A percentile compares a stretch with the other conserved stretches of the same genome.
These are phyloP conservation scores for Hemisphaericaspora nanyangensis DNA, from an alignment of 805 yeast species.

Conservation along the genomic window DNA sequence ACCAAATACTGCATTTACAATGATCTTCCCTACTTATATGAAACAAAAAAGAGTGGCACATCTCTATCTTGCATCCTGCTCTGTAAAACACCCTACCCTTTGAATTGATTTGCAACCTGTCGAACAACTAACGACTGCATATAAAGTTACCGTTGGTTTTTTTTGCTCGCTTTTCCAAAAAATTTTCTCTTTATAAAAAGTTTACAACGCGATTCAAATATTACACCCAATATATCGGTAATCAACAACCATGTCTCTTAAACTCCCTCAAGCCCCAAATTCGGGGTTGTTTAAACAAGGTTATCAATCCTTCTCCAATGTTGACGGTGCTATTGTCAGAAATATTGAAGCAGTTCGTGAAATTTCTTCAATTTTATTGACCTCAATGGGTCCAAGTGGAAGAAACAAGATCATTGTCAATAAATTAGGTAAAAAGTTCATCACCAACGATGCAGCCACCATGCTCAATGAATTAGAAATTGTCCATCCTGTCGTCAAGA, in stretches of 20 bases:
- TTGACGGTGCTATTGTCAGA: conserved; percentile 91
- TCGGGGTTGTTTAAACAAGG: conserved; percentile 95
- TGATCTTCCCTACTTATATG: too few relatives aligned
- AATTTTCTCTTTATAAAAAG: neutral
- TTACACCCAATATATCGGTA: neutral
- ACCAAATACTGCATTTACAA: too few relatives aligned
- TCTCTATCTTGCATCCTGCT: too few relatives aligned
- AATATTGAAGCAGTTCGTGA: conserved; percentile 94
- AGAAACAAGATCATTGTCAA: conserved; percentile 94
- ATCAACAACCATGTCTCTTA: conserved; percentile 73
- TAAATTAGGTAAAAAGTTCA: conserved; percentile 76
- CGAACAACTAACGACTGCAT: neutral
- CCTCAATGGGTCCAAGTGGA: conserved; percentile 97
- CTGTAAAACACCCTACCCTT: too few relatives aligned
- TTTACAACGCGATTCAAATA: neutral
- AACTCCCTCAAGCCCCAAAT: conserved; percentile 89
- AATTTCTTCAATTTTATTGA: conserved; percentile 83
- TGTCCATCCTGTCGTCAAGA: conserved; percentile 95
- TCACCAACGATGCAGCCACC: conserved; percentile 98
- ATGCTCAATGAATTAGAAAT: conserved; percentile 90
- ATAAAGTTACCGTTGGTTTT: too few relatives aligned
- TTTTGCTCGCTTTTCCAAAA: neutral
- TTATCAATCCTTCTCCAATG: conserved; percentile 77
- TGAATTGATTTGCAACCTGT: too few relatives aligned
- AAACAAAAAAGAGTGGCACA: too few relatives aligned